phyloP scores from a whole-genome alignment of 2,329 filamentous ascomycete genomes.

The Neopestalotiopsis sp. region DNA sequence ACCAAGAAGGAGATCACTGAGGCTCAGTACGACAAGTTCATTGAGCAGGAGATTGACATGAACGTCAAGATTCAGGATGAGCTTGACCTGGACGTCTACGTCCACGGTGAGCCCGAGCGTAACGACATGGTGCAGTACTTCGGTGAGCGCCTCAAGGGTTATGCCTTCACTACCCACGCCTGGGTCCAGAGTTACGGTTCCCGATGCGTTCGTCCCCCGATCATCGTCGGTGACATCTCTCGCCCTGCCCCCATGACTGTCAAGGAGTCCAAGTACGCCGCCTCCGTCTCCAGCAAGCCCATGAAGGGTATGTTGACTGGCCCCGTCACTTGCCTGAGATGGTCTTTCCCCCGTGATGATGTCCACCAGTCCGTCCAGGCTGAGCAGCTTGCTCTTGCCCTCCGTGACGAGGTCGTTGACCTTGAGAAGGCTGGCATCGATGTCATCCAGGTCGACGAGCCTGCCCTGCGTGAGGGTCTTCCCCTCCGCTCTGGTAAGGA shows the following conservation, averaged over 20 bases:
- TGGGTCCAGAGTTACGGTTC: constrained; percentile 99
- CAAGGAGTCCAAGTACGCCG: constrained; percentile 99
- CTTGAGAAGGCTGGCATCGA: constrained; percentile 93
- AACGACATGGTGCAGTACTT: constrained; percentile 99
- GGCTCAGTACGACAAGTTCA: constrained; percentile 97
- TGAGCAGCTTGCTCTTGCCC: constrained; percentile 96
- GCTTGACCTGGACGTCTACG: constrained; percentile 94
- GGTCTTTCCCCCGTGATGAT: constrained; percentile 99
- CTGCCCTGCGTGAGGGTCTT: constrained; percentile 98
- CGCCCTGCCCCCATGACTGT: constrained; percentile 97
- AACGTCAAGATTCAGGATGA: constrained; percentile 98
- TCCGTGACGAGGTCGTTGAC: constrained; percentile 97
- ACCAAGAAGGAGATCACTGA: constrained; percentile 97
- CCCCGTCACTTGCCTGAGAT: constrained; percentile 97
- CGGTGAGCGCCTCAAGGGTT: constrained; percentile 94
- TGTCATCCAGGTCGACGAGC: constrained; percentile 99
- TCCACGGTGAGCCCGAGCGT: constrained; percentile 98
- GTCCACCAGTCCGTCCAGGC: constrained; percentile 99
- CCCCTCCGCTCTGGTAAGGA: constrained; percentile 92
- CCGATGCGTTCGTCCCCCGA: constrained; percentile 96
- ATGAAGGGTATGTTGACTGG: constrained; percentile 99
- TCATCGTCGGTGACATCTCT: constrained; percentile 98
- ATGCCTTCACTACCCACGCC: constrained; percentile 98
- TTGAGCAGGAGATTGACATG: constrained; percentile 96
- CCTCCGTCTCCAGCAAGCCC: constrained; percentile 94